phyloP scores from a whole-genome alignment of 495 filamentous ascomycete genomes.

The Neurospora sp. region DNA sequence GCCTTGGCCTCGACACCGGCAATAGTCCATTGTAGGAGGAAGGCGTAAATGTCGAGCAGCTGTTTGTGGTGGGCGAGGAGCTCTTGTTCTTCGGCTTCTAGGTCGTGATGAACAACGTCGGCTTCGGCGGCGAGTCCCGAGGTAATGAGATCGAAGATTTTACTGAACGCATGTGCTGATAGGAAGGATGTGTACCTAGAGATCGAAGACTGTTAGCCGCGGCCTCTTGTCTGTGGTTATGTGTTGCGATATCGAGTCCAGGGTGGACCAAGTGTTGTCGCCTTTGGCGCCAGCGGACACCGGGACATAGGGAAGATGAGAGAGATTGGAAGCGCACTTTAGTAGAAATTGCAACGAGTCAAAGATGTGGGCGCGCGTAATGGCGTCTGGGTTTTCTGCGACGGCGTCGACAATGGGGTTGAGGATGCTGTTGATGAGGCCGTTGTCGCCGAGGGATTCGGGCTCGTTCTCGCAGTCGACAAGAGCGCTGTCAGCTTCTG shows the following conservation, averaged over 20 bases:
- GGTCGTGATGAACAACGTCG: constrained; percentile 72
- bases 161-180: constrained; percentile 73
- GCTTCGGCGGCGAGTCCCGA: constrained; percentile 91
- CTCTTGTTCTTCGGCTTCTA: constrained; percentile 87
- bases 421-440: constrained; percentile 70
- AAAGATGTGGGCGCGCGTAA: constrained; percentile 65
- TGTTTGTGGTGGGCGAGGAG: constrained; percentile 75
- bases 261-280: constrained; percentile 4
- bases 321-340: constrained; percentile 77
- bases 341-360: constrained; percentile 92
- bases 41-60: constrained; percentile 88
- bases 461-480: constrained; percentile 88
- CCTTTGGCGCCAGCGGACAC: background rate
- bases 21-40: constrained; percentile 89
- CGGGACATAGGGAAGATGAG: constrained; percentile 10
- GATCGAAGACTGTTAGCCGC: background rate
- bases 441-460: constrained; percentile 62
- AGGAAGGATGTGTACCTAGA: constrained; percentile 73
- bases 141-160: constrained; percentile 85
- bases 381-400: constrained; percentile 80
- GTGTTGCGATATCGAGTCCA: background rate
- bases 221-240: background rate
- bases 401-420: constrained; percentile 92
- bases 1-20: constrained; percentile 88
- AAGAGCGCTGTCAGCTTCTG: constrained; percentile 74